Evolutionary conservation across 2,329 filamentous ascomycete species (phyloP), one percentile per base, ranked within the genome.

Genomic region (Talaromyces rugulosus): DNA sequence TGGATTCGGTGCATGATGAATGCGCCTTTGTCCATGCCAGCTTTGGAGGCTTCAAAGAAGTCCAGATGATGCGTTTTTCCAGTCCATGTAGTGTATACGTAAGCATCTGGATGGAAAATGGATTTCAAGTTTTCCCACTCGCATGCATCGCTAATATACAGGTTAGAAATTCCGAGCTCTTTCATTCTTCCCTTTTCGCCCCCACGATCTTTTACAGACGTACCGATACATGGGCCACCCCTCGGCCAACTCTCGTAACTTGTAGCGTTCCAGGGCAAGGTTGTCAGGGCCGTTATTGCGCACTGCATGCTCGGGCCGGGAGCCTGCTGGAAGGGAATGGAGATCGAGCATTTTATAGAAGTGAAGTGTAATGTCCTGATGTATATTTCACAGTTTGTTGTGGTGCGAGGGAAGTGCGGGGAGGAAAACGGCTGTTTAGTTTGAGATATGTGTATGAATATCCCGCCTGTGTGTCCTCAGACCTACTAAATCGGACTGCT

Each of bases 1-100:
- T 81, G 77, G 62, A 73, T 72, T 62, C 82, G 82, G 69, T 85
- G 83, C 81, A 83, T 82, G 72, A 85, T 85, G 72, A 83, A 84
- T 57, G 78, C 82, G 18, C 82, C 82, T 9, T 74, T 73, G 28
- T 78, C 73, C 70, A 83, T 83, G 61, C 82, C 82, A 8, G 74
- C 70, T 64, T 83, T 79, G 12, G 82, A 85, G 56, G 80, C 77
- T 23, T 71, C 64, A 66, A 84, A 83, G 69, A 84, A 83, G 62
- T 77, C 75, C 0, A 70, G 64, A 62, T 75, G 74, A 14, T 71
- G 66, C 0, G 77, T 77, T 6, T 77, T 73, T 2, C 80, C 81
- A 0, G 80, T 79, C 81, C 80, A 83, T 11, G 81, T 81, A 0
- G 81, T 83, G 68, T 82, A 82, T 36, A 83, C 77, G 64, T 77